Evolutionary conservation across 164 flowering plant genomes (phyloP), one percentile per base, ranked within the genome.

Genomic region (Aristolochia californica): DNA sequence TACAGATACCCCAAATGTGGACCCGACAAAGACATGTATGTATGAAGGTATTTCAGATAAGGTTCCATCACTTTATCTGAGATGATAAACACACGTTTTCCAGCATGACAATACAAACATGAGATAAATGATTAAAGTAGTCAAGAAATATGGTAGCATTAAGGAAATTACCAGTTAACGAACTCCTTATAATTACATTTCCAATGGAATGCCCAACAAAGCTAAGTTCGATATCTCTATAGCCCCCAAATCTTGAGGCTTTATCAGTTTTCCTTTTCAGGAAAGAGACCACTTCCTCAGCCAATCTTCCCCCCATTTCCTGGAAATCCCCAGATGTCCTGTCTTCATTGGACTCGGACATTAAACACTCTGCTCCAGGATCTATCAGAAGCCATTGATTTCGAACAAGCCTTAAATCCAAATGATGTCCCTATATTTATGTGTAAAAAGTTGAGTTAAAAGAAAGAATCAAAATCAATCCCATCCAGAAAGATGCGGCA

Each of bases 201-300:
- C 99, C 99, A 61, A 94, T 94, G 59, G 99, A 94, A 75, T 94
- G 99, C 60, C 99, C 99, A 44, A 90, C 99, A 80, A 94, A 94
- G 65, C 97, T 90, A 51, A 94, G 80, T 64, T 87, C 90, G 59
- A 94, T 77, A 64, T 72, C 78, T 66, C 69, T 75, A 48, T 82
- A 62, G 57, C 64, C 64, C 54, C 96, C 95, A 65, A 80, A 73
- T 67, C 87, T 80, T 55, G 96, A 80, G 17, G 58, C 69, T 75
- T 75, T 85, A 63, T 90, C 97, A 79, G 84, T 84, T 81, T 88
- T 94, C 81, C 75, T 87, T 62, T 77, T 87, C 24, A 90, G 56
- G 53, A 90, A 94, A 63, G 95, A 67, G 26, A 75, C 62, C 43
- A 94, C 99, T 73, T 94, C 99, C 65, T 87, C 77, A 16, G 99